These are phyloP conservation scores for Phytophthora pistaciae DNA, from an alignment of 352 stramenopile species.

Conservation along the genomic window DNA sequence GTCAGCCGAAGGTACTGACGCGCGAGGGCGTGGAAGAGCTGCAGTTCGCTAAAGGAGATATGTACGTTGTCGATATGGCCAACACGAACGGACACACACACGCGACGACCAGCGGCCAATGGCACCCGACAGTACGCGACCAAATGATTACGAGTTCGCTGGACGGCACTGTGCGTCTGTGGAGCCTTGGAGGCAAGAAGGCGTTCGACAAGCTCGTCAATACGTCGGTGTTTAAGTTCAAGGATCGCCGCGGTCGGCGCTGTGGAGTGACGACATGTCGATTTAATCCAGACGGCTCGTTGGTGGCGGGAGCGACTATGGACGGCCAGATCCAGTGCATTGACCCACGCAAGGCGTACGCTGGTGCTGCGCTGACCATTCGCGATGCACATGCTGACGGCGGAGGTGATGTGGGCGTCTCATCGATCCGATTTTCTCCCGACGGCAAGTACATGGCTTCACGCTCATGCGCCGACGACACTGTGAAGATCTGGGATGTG, in stretches of 20 bases:
- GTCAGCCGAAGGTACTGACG: constrained; percentile 80
- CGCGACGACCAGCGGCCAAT: constrained; percentile 70
- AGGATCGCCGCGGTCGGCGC: constrained; percentile 78
- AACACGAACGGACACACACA: constrained; percentile 88
- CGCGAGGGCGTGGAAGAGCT: constrained; percentile 84
- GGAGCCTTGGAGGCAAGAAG: constrained; percentile 75
- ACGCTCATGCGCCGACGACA: constrained; percentile 80
- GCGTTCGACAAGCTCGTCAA: constrained; percentile 86
- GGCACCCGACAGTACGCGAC: constrained; percentile 74
- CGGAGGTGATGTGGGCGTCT: constrained; percentile 75
- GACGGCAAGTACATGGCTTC: constrained; percentile 72
- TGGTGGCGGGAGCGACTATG: constrained; percentile 77
- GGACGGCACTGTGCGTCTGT: constrained; percentile 84
- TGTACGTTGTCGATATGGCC: constrained; percentile 90
- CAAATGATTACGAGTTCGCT: constrained; percentile 86
- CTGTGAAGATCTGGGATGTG: constrained; percentile 86
- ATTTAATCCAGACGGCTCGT: constrained; percentile 68
- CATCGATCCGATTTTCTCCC: constrained; percentile 77
- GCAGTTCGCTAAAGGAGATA: constrained; percentile 86
- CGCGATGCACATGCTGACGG: constrained; percentile 78
- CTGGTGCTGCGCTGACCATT: constrained; percentile 66
- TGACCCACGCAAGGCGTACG: constrained; percentile 78
- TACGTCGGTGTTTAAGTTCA: constrained; percentile 84
- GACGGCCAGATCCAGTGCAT: constrained; percentile 84
- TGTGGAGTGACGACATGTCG: constrained; percentile 78